These are phyloP conservation scores for Sclerotinia subarctica DNA, from an alignment of 2,329 filamentous ascomycete species.

Conservation along the genomic window DNA sequence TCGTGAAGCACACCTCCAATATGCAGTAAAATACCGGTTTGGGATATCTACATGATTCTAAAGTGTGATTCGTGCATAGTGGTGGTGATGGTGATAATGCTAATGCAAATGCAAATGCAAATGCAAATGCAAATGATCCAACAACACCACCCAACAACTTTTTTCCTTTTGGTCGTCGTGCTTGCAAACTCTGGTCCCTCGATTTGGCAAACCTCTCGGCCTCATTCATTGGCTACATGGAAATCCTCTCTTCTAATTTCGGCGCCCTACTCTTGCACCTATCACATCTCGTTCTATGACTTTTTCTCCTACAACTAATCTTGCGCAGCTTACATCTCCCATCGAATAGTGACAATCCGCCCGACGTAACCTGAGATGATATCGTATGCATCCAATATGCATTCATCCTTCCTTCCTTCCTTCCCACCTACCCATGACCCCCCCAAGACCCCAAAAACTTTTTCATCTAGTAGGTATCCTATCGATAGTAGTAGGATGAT, in stretches of 20 bases:
- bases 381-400: conserved; percentile 11
- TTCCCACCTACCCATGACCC: not conserved
- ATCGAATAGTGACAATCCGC: conserved; percentile 7
- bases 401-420: conserved; percentile 15
- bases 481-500: conserved; percentile 18
- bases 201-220: conserved; percentile 8
- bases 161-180: conserved; percentile 1
- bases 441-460: not conserved
- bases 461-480: conserved; percentile 3
- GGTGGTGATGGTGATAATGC: conserved; percentile 7
- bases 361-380: conserved; percentile 16
- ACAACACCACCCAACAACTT: conserved; percentile 9
- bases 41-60: not conserved
- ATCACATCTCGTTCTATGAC: not conserved
- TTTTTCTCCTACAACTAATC: not conserved
- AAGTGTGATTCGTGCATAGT: conserved; percentile 9
- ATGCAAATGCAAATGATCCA: not conserved
- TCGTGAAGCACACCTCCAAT: conserved; percentile 26
- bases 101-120: not conserved
- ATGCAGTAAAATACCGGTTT: conserved; percentile 23
- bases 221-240: conserved; percentile 13
- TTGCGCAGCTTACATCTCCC: conserved; percentile 3
- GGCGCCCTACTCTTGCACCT: conserved; percentile 11
- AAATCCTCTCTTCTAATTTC: conserved; percentile 11
- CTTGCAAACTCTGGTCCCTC: conserved; percentile 8